Base-by-base conservation (phyloP, 73 alveolate species). In the Stentor coeruleus region DNA sequence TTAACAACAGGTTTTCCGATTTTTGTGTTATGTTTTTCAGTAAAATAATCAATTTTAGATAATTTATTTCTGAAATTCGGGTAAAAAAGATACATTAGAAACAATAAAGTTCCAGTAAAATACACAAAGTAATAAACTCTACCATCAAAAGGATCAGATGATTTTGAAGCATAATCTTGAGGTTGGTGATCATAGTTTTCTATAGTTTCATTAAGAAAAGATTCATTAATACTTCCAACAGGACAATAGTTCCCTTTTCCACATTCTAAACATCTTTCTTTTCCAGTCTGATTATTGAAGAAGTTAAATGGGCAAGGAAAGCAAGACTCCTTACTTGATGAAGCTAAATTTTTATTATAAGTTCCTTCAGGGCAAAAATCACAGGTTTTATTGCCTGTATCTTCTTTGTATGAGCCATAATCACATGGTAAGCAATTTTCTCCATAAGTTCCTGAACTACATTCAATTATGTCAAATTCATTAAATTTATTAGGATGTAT, bases 341-440 rank as follows among this genome's bases (percentile, higher is more conserved):
- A 20, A 15, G 40, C 41, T 0, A 66, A 28, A 15, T 31, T 66
- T 33, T 20, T 26, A 40, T 66, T 66, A 40, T 66, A 66, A 15
- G 79, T 66, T 33, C 79, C 79, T 66, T 49, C 66, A 49, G 66
- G 66, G 20, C 66, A 49, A 6, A 11, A 11, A 11, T 49, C 28
- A 20, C 66, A 49, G 20, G 20, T 20, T 49, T 49, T 49, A 49
- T 20, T 49, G 6, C 66, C 66, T 11, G 20, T 11, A 49, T 49
- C 66, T 49, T 49, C 66, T 11, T 6, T 49, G 20, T 49, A 49
- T 11, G 28, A 11, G 6, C 66, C 66, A 49, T 49, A 49, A 6
- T 49, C 66, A 20, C 66, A 49, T 11, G 66, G 66, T 11, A 49
- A 20, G 20, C 66, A 49, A 49, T 6, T 49, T 49, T 49, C 20